phyloP scores from a whole-genome alignment of 257 asterid species.

The Primulina tabacum region DNA sequence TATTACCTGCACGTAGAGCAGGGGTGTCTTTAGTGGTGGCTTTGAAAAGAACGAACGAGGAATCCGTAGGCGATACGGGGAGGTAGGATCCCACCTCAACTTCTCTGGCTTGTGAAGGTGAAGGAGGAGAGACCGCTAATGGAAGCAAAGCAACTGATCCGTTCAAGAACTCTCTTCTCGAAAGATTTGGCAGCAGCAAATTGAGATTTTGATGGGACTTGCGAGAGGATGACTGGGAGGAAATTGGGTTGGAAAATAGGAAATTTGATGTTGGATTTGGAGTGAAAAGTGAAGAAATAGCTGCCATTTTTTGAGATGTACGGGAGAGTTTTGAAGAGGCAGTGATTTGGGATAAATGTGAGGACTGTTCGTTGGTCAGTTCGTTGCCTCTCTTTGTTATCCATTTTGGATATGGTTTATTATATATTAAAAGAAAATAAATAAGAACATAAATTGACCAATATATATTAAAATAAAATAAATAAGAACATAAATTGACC shows the following conservation, averaged over 20 bases:
- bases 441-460: too few species aligned
- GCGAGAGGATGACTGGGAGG: slow-evolving; percentile 22
- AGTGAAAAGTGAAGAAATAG: slow-evolving; percentile 31
- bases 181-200: slow-evolving; percentile 21
- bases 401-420: neutral
- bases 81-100: slow-evolving; percentile 84
- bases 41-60: slow-evolving; percentile 78
- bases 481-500: too few species aligned
- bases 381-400: neutral
- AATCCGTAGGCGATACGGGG: slow-evolving; percentile 66
- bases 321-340: slow-evolving; percentile 1
- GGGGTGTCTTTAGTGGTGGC: slow-evolving; percentile 91
- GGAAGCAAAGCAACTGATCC: slow-evolving; percentile 56
- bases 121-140: slow-evolving; percentile 36
- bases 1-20: slow-evolving; percentile 96
- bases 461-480: too few species aligned
- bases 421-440: too few species aligned
- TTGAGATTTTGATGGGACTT: slow-evolving; percentile 30
- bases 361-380: neutral
- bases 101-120: slow-evolving; percentile 60
- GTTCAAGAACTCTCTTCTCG: slow-evolving; percentile 62
- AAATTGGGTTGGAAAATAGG: slow-evolving; percentile 26
- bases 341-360: neutral
- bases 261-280: slow-evolving; percentile 33
- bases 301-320: slow-evolving; percentile 39